These are phyloP conservation scores for Naganishia sp. DNA, from an alignment of 1,284 basidiomycete genomes.

Conservation along the genomic window DNA sequence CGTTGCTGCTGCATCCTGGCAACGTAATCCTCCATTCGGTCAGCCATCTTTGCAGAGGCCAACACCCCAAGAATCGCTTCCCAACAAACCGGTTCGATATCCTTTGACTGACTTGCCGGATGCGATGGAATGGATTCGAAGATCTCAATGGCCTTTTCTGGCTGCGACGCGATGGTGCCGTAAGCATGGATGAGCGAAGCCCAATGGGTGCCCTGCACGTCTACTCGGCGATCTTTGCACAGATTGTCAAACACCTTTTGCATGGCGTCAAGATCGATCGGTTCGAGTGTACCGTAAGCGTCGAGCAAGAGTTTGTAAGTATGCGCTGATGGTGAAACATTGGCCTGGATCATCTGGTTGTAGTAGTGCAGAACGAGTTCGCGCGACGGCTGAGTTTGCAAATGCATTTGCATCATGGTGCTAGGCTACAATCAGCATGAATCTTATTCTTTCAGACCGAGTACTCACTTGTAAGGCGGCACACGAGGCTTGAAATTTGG, in stretches of 20 bases:
- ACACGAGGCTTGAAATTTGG: conserved; percentile 81
- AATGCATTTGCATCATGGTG: conserved; percentile 98
- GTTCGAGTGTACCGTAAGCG: conserved; percentile 82
- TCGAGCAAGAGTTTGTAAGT: conserved; percentile 96
- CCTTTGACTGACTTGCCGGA: conserved; percentile 48
- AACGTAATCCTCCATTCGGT: conserved; percentile 73
- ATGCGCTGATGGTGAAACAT: conserved; percentile 76
- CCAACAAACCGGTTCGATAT: conserved; percentile 81
- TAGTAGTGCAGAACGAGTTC: conserved; percentile 76
- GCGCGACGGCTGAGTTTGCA: conserved; percentile 83
- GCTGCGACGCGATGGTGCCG: conserved; percentile 76
- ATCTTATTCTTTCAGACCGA: neutral
- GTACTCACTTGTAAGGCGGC: conserved; percentile 68
- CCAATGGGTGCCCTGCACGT: conserved; percentile 83
- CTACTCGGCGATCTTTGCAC: conserved; percentile 58
- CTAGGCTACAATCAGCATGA: conserved; percentile 62
- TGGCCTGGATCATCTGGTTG: conserved; percentile 64
- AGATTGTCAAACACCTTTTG: conserved; percentile 70
- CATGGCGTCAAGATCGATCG: conserved; percentile 75
- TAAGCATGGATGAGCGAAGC: conserved; percentile 88
- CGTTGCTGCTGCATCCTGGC: conserved; percentile 64
- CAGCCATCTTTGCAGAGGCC: conserved; percentile 73
- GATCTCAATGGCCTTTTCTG: conserved; percentile 71
- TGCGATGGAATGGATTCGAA: conserved; percentile 73
- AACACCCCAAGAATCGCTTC: conserved; percentile 89